Evolutionary conservation across 2,329 filamentous ascomycete genomes (phyloP).

Genomic region (Phyllosticta citriasiana): DNA sequence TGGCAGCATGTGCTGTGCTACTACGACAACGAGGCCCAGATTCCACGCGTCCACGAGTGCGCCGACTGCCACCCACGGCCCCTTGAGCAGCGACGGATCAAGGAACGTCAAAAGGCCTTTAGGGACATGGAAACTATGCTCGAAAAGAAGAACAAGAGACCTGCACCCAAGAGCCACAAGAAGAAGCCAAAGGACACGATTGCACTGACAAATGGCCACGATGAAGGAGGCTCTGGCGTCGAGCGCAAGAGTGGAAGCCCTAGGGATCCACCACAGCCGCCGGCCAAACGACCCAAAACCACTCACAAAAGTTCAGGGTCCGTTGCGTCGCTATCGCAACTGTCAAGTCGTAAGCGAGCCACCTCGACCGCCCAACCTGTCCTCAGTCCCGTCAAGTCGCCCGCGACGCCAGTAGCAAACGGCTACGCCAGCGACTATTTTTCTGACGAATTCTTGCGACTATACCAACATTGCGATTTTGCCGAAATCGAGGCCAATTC

Average conservation of each 20-base stretch:
- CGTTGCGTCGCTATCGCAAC: conserved; percentile 55
- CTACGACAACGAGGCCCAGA: conserved; percentile 66
- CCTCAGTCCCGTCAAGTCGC: conserved; percentile 60
- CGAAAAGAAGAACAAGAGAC: conserved; percentile 59
- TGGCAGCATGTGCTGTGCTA: conserved; percentile 99
- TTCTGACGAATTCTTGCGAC: conserved; percentile 63
- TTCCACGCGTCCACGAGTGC: conserved; percentile 71
- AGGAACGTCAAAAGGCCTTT: conserved; percentile 60
- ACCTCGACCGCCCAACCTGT: conserved; percentile 33
- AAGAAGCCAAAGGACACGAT: conserved; percentile 70
- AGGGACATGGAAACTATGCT: conserved; percentile 42
- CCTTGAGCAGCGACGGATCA: conserved; percentile 64
- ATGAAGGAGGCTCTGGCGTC: conserved; percentile 32
- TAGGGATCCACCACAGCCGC: conserved; percentile 46
- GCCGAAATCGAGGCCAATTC: conserved; percentile 59
- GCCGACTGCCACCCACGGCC: conserved; percentile 73
- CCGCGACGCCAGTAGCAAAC: conserved; percentile 50
- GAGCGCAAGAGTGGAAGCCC: conserved; percentile 42
- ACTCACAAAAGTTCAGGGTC: conserved; percentile 72
- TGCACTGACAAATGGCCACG: conserved; percentile 53
- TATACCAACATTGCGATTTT: conserved; percentile 55
- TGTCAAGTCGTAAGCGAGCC: conserved; percentile 54
- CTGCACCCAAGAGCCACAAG: conserved; percentile 71
- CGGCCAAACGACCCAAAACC: conserved; percentile 71
- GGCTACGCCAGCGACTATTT: conserved; percentile 58